phyloP scores from a whole-genome alignment of 768 basidiomycete species.

The Macrolepiota dolichaula region DNA sequence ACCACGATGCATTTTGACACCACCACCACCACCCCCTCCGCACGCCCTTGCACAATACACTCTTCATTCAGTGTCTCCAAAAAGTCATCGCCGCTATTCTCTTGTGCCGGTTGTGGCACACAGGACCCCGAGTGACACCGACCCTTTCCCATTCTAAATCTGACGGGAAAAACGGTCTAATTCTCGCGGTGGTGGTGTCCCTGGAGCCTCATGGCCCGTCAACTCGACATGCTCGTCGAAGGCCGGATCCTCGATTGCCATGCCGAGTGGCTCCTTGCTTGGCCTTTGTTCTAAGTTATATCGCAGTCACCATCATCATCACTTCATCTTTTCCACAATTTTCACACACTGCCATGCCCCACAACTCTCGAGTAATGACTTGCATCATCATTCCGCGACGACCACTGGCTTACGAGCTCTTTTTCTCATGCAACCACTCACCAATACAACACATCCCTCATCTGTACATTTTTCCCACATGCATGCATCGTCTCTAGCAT shows the following conservation, averaged over 20 bases:
- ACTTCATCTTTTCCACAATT: not conserved
- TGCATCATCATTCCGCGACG: conserved; percentile 1
- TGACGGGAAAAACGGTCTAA: not conserved
- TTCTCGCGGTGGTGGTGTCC: conserved; percentile 7
- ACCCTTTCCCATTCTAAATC: not conserved
- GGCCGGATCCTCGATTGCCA: conserved; percentile 7
- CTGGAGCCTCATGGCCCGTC: conserved; percentile 8
- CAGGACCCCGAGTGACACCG: conserved; percentile 8
- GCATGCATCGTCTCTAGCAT: conserved; percentile 1
- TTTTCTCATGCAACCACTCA: conserved; percentile 10
- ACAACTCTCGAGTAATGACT: not conserved
- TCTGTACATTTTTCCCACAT: not conserved
- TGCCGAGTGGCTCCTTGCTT: not conserved
- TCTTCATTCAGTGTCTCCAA: not conserved
- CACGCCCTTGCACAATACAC: not conserved
- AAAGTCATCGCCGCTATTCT: conserved; percentile 1
- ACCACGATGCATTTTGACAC: not conserved
- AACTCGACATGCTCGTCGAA: conserved; percentile 1
- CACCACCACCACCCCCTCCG: not conserved
- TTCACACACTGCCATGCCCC: conserved; percentile 1
- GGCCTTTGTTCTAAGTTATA: not conserved
- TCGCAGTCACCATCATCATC: conserved; percentile 1
- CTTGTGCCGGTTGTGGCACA: not conserved
- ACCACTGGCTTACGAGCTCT: not conserved
- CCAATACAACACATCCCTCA: conserved; percentile 1